phyloP scores from a whole-genome alignment of 225 moss, liverwort and hornwort species.

The Marchantia paleacea region DNA sequence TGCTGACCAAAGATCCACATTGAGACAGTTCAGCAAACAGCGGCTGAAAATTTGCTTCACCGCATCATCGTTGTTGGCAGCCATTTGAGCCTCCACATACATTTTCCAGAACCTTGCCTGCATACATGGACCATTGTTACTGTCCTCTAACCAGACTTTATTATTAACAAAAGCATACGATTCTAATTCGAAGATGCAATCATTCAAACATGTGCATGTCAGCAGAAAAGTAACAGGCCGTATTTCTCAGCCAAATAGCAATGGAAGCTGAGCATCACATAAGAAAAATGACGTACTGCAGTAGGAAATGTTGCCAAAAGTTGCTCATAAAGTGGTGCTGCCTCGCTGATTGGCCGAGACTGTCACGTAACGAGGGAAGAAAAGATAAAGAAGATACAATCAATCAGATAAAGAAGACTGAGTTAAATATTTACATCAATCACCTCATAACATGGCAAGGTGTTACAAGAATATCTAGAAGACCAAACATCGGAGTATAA shows the following conservation, averaged over 20 bases:
- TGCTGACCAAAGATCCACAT: conserved; percentile 87
- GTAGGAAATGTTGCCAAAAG: conserved; percentile 79
- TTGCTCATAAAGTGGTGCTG: conserved; percentile 73
- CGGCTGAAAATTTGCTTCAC: conserved; percentile 92
- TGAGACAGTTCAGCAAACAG: conserved; percentile 80
- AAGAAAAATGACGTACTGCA: conserved; percentile 51
- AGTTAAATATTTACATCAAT: no score
- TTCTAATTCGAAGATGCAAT: no score
- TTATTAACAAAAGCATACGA: background rate
- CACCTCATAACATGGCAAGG: no score
- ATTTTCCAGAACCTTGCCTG: conserved; percentile 91
- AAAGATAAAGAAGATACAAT: background rate
- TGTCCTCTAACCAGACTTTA: background rate
- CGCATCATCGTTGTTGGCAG: conserved; percentile 81
- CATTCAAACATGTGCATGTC: no score
- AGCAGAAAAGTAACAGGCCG: no score
- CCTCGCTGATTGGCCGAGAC: conserved; percentile 68
- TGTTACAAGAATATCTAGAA: no score
- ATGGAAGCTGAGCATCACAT: background rate
- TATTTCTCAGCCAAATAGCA: no score
- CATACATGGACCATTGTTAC: background rate
- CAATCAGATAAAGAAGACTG: no score
- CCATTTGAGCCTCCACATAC: conserved; percentile 85
- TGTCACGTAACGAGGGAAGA: conserved; percentile 23
- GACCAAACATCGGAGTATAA: no score